Evolutionary conservation across 768 basidiomycete species (phyloP), one percentile per base, ranked within the genome.

Genomic region (Agrocybe praecox): DNA sequence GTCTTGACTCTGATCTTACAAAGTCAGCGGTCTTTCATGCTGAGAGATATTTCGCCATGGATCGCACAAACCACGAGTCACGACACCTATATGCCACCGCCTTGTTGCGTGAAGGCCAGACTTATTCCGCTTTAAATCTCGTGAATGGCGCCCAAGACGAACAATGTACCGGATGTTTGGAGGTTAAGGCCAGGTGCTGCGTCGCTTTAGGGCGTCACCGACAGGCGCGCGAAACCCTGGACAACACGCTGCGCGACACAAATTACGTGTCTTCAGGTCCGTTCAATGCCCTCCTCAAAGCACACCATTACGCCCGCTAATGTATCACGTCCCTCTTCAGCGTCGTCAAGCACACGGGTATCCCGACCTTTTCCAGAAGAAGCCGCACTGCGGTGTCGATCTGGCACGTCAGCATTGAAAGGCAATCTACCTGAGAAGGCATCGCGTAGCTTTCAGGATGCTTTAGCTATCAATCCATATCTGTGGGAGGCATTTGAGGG

Each of bases 401-500:
- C 90, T 47, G 94, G 93, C 42, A 80, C 76, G 36, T 83, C 87
- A 71, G 91, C 93, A 29, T 65, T 87, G 67, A 91, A 88, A 71
- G 92, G 89, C 48, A 92, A 94, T 69, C 80, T 90, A 56, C 82
- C 81, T 2, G 87, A 89, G 52, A 82, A 84, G 62, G 94, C 94
- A n/a, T 76, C 80, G 22, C 66, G 73, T 52, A 88, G 86, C 66
- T 96, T 89, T 70, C 79, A 80, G 46, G 82, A 86, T 56, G 90
- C 93, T 23, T 77, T 97, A 58, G 69, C 76, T 14, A 68, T 86
- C 46, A 88, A 93, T 67, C 91, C 92, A 29, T 82, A 92, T 68
- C 73, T 95, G 52, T 96, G 94, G 94, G 94, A 97, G 69, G 94
- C 94, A 5, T 90, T 94, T 65, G 92, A 94, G 66, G 94, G 92